Conservation (phyloP, 768 basidiomycete genomes). For the Amanita polypyramis region DNA sequence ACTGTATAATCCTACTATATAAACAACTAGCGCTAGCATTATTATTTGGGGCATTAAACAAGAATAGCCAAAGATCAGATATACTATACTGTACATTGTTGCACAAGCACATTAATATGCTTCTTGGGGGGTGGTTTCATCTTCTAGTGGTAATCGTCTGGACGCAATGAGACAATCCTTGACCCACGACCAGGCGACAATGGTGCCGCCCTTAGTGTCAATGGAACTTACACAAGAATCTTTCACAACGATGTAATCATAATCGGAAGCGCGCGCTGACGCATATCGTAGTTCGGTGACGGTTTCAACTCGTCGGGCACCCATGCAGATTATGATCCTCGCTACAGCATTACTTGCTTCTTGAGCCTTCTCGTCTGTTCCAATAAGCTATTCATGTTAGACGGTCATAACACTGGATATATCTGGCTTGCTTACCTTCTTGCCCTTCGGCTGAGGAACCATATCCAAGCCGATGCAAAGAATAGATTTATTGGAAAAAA, state of each 20-base stretch:
- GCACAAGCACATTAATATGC: slow-evolving; percentile 5
- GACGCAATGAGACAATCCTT: slow-evolving; percentile 70
- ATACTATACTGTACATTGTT: slow-evolving; percentile 10
- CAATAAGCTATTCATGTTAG: slow-evolving; percentile 13
- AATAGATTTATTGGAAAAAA: slow-evolving; percentile 43
- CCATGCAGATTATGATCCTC: slow-evolving; percentile 70
- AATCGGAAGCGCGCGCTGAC: slow-evolving; percentile 24
- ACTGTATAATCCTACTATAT: neutral
- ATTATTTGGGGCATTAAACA: neutral
- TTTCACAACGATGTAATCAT: slow-evolving; percentile 56
- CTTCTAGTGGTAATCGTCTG: slow-evolving; percentile 14
- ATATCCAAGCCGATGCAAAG: slow-evolving; percentile 52
- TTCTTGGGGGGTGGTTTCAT: slow-evolving; percentile 16
- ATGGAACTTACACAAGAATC: slow-evolving; percentile 25
- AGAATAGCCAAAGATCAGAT: slow-evolving; percentile 2
- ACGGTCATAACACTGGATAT: slow-evolving; percentile 1
- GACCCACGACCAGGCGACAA: slow-evolving; percentile 58
- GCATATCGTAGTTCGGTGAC: slow-evolving; percentile 38
- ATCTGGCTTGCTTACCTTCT: slow-evolving; percentile 19
- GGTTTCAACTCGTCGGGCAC: slow-evolving; percentile 61
- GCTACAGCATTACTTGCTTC: slow-evolving; percentile 38
- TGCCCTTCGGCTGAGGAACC: slow-evolving; percentile 34
- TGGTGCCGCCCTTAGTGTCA: slow-evolving; percentile 19
- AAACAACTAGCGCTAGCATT: neutral
- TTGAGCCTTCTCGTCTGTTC: slow-evolving; percentile 22